Evolutionary conservation across 2,329 filamentous ascomycete genomes (phyloP).

Genomic region (Clonostachys chloroleuca): DNA sequence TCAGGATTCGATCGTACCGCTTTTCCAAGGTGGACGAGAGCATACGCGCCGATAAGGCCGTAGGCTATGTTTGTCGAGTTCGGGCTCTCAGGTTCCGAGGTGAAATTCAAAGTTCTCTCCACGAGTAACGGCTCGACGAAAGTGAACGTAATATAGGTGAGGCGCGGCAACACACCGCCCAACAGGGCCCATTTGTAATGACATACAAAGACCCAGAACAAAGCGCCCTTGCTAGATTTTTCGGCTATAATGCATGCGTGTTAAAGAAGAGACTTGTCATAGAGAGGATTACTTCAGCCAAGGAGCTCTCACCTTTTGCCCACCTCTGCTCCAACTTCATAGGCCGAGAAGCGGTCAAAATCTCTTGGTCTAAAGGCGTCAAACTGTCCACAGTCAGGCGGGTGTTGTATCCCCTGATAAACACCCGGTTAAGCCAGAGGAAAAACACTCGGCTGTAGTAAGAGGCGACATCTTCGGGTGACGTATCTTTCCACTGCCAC

Average conservation of each 20-base stretch:
- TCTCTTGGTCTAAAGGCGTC: slow-evolving; percentile 5
- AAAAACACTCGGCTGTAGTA: slow-evolving; percentile 26
- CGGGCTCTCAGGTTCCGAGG: slow-evolving; percentile 9
- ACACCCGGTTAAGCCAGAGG: slow-evolving; percentile 6
- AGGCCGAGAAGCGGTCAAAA: slow-evolving; percentile 8
- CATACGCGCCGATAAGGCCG: slow-evolving; percentile 17
- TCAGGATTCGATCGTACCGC: slow-evolving; percentile 7
- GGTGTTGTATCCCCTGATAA: too few relatives aligned
- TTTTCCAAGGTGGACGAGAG: slow-evolving; percentile 14
- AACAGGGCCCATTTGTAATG: slow-evolving; percentile 2
- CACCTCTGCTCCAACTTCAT: slow-evolving; percentile 9
- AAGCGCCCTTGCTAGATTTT: neutral
- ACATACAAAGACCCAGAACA: slow-evolving; percentile 3
- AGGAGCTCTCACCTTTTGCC: slow-evolving; percentile 6
- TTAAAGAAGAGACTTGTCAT: neutral
- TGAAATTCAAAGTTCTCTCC: slow-evolving; percentile 9
- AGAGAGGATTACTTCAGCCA: too few relatives aligned
- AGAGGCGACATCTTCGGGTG: neutral
- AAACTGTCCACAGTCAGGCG: too few relatives aligned
- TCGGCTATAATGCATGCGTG: neutral
- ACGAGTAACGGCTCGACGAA: slow-evolving; percentile 20
- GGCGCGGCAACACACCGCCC: slow-evolving; percentile 6
- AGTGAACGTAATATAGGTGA: slow-evolving; percentile 14
- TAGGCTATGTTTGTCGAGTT: neutral
- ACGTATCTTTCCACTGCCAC: neutral